Base-by-base conservation (phyloP, 2,329 filamentous ascomycete species). In the Thielaviopsis cerberus region DNA sequence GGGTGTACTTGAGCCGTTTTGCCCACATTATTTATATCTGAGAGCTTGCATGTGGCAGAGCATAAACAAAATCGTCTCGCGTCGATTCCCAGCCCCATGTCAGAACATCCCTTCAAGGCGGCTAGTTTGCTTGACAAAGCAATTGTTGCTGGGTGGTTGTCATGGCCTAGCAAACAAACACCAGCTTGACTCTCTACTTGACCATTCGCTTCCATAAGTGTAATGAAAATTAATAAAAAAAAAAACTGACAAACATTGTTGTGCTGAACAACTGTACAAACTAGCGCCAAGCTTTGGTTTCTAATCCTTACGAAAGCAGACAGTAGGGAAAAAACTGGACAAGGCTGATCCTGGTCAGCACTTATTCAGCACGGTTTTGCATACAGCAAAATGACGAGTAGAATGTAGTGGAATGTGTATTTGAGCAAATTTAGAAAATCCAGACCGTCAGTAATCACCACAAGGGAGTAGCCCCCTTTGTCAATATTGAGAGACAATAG, bases 291-390 rank as follows among this genome's bases (percentile, higher is more conserved):
- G 27, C 27, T 24, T 24, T 20, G 55, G 41, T 57, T 52, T 20
- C 20, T 57, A 57, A 57, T 37, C 6, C 48, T 57, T 57, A 57
- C 55, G 48, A 51, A 57, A n/a, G n/a, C n/a, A n/a, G n/a, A 50
- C 51, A 53, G 53, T 8, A 53, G 48, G 37, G 25, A 37, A 1
- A 4, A 25, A 30, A 37, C 25, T 8, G 24, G n/a, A 34, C 17
- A 22, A 10, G 22, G n/a, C n/a, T n/a, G n/a, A n/a, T n/a, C 17
- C 24, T 51, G 5, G 52, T 61, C 54, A 55, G 55, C 60, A 58
- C 54, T 60, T 58, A 60, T 55, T 60, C 53, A 60, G 59, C 59
- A 57, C 24, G n/a, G 15, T 37, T 37, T 37, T 37, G 27, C 27
- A 30, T 30, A 10, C 10, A 34, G 15, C 3, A 34, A 34, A 34